Evolutionary conservation across 2,329 filamentous ascomycete species (phyloP), one percentile per base, ranked within the genome.

Genomic region (Gliomastix tumulicola): DNA sequence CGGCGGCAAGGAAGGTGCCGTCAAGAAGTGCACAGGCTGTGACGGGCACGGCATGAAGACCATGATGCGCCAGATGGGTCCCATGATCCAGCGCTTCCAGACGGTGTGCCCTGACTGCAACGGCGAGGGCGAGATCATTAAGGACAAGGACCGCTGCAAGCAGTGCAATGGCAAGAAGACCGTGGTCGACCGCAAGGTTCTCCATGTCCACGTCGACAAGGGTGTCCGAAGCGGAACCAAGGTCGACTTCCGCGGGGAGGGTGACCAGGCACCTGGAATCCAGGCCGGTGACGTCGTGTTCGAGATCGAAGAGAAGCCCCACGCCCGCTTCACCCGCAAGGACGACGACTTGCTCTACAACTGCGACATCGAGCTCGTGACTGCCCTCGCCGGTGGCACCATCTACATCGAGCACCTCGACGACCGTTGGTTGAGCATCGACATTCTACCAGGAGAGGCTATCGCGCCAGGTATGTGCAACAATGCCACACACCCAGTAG

Each of bases 11-110:
- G 90, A 97, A 47, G 92, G 92, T 46, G 87, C 92, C n/a, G 90
- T 97, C 47, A 90, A 89, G 70, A 86, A 84, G 54, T 98, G 92
- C 66, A 58, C 78, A 28, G 85, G 88, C 55, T 98, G 92, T 63
- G 88, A 94, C 54, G 92, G 92, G 48, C 79, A 84, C 46, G 92
- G 92, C 65, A 95, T 96, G 86, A 97, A 97, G 84, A 96, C 87
- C 28, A 97, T 98, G 90, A 96, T 98, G 92, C 85, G 94, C 59
- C 92, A 98, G 68, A 97, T 98, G 89, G 92, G 92, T 35, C 92
- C 92, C 41, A 98, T 98, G 92, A 97, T 98, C 51, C 94, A 98
- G 70, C 87, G 92, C 40, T 98, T 98, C 80, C 92, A 98, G 74
- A 97, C 90, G 21, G 89, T 96, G 52, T 98, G 92, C 76, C 86